phyloP scores from a whole-genome alignment of 192 early-diverging fungal genomes.

The Umbelopsis vinacea region DNA sequence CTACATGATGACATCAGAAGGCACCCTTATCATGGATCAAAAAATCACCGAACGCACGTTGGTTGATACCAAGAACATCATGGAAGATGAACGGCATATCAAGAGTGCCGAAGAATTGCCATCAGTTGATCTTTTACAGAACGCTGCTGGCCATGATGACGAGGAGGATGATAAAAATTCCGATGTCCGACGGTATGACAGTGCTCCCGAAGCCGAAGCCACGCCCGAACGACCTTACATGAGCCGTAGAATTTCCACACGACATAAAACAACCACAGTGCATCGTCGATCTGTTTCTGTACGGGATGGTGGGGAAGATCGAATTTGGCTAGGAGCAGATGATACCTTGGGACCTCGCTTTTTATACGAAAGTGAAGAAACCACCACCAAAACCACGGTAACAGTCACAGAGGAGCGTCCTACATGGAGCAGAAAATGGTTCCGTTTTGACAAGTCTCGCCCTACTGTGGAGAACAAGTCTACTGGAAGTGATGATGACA shows the following conservation, averaged over 20 bases:
- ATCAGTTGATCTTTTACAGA: background rate
- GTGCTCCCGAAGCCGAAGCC: conserved; percentile 13
- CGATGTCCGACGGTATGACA: conserved; percentile 17
- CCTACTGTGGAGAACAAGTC: too few relatives aligned
- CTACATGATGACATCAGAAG: conserved; percentile 27
- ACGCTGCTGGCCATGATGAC: background rate
- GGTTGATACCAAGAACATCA: conserved; percentile 3
- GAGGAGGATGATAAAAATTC: background rate
- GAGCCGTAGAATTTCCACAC: conserved; percentile 1
- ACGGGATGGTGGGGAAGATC: background rate
- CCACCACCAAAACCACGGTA: background rate
- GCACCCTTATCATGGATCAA: conserved; percentile 20
- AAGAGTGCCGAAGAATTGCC: conserved; percentile 11
- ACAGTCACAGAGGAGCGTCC: background rate
- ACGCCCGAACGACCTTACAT: conserved; percentile 1
- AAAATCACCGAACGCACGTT: conserved; percentile 16
- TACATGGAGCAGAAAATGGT: conserved; percentile 18
- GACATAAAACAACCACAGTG: conserved; percentile 1
- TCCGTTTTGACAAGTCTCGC: background rate
- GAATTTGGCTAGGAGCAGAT: conserved; percentile 9
- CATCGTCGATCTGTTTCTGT: background rate
- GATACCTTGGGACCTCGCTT: conserved; percentile 2
- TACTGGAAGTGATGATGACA: conserved; percentile 20
- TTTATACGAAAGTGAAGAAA: conserved; percentile 6
- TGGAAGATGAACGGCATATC: conserved; percentile 4